Evolutionary conservation across 2,329 filamentous ascomycete genomes (phyloP).

Genomic region (Nemania serpens): DNA sequence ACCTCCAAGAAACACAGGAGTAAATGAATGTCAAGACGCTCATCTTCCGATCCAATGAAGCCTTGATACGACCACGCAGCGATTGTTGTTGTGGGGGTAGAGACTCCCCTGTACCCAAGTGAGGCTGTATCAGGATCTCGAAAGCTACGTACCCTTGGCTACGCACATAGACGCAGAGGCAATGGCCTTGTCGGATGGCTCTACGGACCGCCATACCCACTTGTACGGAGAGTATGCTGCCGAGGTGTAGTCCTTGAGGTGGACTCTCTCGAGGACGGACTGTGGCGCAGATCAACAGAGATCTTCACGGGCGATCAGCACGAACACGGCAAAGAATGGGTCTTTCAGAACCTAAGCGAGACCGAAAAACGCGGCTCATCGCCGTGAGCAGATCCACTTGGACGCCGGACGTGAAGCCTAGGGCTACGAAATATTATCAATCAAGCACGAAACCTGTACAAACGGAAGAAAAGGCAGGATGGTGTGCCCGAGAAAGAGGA

Average conservation of each 20-base stretch:
- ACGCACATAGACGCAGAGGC: background rate
- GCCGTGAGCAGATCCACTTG: conserved; percentile 22
- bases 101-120: conserved; percentile 5
- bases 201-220: conserved; percentile 22
- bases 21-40: conserved; percentile 4
- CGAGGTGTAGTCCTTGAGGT: conserved; percentile 24
- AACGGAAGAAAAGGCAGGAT: conserved; percentile 20
- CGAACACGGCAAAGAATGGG: conserved; percentile 19
- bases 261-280: conserved; percentile 12
- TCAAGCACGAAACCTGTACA: conserved; percentile 14
- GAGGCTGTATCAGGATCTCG: conserved; percentile 15
- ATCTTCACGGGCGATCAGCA: conserved; percentile 20
- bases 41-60: conserved; percentile 26
- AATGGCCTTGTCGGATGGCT: conserved; percentile 17
- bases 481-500: conserved; percentile 9
- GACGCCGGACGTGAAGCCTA: conserved; percentile 9
- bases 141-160: background rate
- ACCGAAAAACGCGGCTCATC: conserved; percentile 17
- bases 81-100: conserved; percentile 6
- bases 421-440: conserved; percentile 9
- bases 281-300: conserved; percentile 17
- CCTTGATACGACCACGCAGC: conserved; percentile 7
- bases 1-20: background rate
- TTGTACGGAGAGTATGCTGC: conserved; percentile 29
- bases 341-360: conserved; percentile 18